These are phyloP conservation scores for Populus tremula DNA, from an alignment of 345 rosid species.

Conservation along the genomic window DNA sequence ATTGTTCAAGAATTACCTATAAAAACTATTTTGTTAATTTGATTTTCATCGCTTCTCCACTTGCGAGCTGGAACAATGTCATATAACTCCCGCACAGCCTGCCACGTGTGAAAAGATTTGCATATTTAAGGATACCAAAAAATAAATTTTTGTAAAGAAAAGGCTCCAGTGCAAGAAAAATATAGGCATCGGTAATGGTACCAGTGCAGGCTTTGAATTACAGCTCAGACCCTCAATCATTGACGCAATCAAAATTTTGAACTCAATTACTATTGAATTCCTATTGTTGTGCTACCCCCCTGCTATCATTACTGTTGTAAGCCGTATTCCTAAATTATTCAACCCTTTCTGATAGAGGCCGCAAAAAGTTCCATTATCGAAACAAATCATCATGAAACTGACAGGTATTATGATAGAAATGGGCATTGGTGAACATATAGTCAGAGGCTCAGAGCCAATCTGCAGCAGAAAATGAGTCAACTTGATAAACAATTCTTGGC, in stretches of 20 bases:
- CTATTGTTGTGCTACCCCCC: not conserved
- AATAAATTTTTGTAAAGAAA: not conserved
- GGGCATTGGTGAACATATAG: not conserved
- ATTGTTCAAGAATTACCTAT: constrained; percentile 51
- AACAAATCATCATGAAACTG: not conserved
- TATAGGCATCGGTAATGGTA: not conserved
- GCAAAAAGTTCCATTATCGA: not conserved
- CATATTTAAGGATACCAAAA: too few relatives aligned
- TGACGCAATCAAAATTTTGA: not conserved
- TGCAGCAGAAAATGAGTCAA: constrained; percentile 1
- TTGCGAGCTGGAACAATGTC: constrained; percentile 78
- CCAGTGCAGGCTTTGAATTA: not conserved
- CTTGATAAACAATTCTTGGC: not conserved
- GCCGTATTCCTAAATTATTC: too few relatives aligned
- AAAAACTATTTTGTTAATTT: constrained; percentile 67
- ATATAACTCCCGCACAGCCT: constrained; percentile 95
- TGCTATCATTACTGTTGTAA: not conserved
- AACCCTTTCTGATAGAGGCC: too few relatives aligned
- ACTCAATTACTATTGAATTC: not conserved
- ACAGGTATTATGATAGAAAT: not conserved
- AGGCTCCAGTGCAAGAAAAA: not conserved
- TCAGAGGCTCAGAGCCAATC: not conserved
- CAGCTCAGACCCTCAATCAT: not conserved
- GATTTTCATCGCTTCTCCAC: constrained; percentile 62
- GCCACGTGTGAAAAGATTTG: constrained; percentile 16